Conservation (phyloP, 495 filamentous ascomycete genomes). For the Hypoxylon subgilvum region DNA sequence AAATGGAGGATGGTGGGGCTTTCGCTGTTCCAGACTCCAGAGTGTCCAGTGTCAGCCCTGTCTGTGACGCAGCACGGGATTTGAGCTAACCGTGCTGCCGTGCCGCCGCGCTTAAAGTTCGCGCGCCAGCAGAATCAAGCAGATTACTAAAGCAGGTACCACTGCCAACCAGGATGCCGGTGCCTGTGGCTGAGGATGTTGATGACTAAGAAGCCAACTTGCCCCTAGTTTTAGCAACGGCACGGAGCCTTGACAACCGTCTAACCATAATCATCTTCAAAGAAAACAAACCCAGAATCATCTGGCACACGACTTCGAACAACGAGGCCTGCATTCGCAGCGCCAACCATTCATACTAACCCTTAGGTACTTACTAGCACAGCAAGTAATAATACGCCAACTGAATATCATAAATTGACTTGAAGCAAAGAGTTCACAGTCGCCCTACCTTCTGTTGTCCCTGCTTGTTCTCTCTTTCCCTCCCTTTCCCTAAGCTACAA, state of each 20-base stretch:
- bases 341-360: constrained; percentile 20
- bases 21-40: no score
- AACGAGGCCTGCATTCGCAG: constrained; percentile 28
- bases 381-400: constrained; percentile 13
- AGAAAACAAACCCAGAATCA: constrained; percentile 33
- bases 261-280: constrained; percentile 1
- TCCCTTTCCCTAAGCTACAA: constrained; percentile 6
- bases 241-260: constrained; percentile 9
- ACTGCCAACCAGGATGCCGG: no score
- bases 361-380: constrained; percentile 24
- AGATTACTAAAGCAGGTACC: constrained; percentile 19
- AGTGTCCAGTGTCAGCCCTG: constrained; percentile 27
- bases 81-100: no score
- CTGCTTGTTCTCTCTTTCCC: neutral
- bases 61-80: constrained; percentile 35
- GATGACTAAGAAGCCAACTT: constrained; percentile 15
- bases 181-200: no score
- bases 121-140: constrained; percentile 1
- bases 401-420: constrained; percentile 11
- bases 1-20: constrained; percentile 18
- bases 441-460: neutral
- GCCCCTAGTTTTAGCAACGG: constrained; percentile 16
- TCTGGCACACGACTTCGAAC: constrained; percentile 18
- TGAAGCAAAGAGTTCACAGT: neutral
- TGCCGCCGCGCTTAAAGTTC: no score